Evolutionary conservation across 129 eudicot species (phyloP).

Genomic region (sunflower (Helianthus annuus)): DNA sequence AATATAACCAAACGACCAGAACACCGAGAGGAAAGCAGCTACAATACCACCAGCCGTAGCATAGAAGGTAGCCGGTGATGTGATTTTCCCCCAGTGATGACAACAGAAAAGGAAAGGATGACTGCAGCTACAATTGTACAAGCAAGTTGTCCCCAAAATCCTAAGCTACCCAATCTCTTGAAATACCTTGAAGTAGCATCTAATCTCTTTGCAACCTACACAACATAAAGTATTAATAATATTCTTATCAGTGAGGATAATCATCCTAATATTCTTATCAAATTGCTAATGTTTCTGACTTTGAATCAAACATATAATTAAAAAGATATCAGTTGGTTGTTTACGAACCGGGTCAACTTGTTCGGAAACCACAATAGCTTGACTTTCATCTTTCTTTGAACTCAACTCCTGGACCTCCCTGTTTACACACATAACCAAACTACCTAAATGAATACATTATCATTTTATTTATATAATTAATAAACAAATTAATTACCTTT

Average conservation of each 20-base stretch:
- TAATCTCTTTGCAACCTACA: slow-evolving; percentile 76
- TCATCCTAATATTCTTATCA: slow-evolving; percentile 4
- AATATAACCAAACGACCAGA: slow-evolving; percentile 90
- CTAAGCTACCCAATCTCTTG: slow-evolving; percentile 85
- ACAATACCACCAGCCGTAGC: slow-evolving; percentile 82
- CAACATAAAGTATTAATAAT: not conserved
- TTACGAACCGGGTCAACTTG: too few species aligned
- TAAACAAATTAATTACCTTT: too few species aligned
- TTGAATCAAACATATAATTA: too few species aligned
- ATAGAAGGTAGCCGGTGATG: slow-evolving; percentile 80
- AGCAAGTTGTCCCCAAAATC: slow-evolving; percentile 87
- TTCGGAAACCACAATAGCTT: too few species aligned
- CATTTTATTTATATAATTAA: too few species aligned
- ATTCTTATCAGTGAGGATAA: not conserved
- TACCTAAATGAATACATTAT: too few species aligned
- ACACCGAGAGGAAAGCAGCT: slow-evolving; percentile 83
- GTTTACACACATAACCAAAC: too few species aligned
- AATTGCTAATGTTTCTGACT: too few species aligned
- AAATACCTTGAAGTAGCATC: slow-evolving; percentile 75
- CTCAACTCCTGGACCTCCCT: too few species aligned
- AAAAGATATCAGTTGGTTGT: too few species aligned
- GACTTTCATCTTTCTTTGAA: too few species aligned
- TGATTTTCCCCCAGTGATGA: slow-evolving; percentile 66
- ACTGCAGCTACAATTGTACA: slow-evolving; percentile 74
- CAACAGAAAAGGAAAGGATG: slow-evolving; percentile 69